Conservation (phyloP, 2,329 filamentous ascomycete species). For the Chaetoscypha palmicola region DNA sequence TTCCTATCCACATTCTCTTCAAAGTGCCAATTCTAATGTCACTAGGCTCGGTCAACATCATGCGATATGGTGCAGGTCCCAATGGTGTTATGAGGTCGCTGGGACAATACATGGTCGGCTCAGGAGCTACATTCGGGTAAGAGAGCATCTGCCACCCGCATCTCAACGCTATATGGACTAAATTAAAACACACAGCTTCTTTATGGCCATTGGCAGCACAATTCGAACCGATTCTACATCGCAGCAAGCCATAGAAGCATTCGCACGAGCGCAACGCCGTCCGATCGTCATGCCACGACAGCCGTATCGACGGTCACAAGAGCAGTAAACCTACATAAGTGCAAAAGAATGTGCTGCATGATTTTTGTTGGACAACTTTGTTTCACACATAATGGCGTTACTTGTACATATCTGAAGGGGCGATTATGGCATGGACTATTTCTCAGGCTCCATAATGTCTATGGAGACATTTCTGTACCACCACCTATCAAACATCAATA, state of each 20-base stretch:
- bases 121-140: slow-evolving; percentile 92
- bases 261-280: slow-evolving; percentile 64
- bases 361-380: too few species aligned
- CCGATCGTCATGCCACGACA: slow-evolving; percentile 56
- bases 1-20: neutral
- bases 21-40: neutral
- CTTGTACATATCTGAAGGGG: too few species aligned
- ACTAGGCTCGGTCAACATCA: slow-evolving; percentile 86
- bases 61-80: slow-evolving; percentile 86
- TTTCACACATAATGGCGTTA: too few species aligned
- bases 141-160: too few species aligned
- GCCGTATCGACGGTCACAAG: slow-evolving; percentile 14
- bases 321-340: slow-evolving; percentile 7
- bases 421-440: too few species aligned
- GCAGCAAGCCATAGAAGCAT: slow-evolving; percentile 66
- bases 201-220: slow-evolving; percentile 97
- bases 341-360: too few species aligned
- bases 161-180: too few species aligned
- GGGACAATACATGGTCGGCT: slow-evolving; percentile 94
- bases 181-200: too few species aligned
- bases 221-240: slow-evolving; percentile 81
- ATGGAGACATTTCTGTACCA: too few species aligned
- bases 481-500: too few species aligned
- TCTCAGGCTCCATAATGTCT: too few species aligned
- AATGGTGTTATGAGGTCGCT: slow-evolving; percentile 92